These are phyloP conservation scores for Amesomyces nigricolor DNA, from an alignment of 2,329 filamentous ascomycete species.

Conservation along the genomic window DNA sequence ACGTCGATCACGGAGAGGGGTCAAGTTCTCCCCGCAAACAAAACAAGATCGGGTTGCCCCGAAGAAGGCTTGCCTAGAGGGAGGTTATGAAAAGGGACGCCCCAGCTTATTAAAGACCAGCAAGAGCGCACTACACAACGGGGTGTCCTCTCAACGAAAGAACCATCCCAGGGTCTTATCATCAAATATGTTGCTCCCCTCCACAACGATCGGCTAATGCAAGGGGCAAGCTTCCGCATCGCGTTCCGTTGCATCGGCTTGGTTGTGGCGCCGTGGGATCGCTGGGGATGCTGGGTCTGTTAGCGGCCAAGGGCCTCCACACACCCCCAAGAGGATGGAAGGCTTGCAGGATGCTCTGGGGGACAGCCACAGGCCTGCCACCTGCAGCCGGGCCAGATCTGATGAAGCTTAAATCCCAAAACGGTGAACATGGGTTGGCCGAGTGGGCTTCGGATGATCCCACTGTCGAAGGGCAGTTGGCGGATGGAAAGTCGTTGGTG, in stretches of 20 bases:
- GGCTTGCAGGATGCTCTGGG: not conserved
- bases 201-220: conserved; percentile 21
- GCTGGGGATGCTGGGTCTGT: not conserved
- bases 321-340: not conserved
- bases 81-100: too few relatives aligned
- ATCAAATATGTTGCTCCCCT: not conserved
- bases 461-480: too few relatives aligned
- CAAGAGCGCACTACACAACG: too few relatives aligned
- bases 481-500: too few relatives aligned
- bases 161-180: too few relatives aligned
- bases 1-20: conserved; percentile 2
- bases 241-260: conserved; percentile 4
- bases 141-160: too few relatives aligned
- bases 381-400: not conserved
- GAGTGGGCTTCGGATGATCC: too few relatives aligned
- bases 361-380: not conserved
- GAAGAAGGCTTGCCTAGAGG: too few relatives aligned
- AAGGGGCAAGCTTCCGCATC: conserved; percentile 11
- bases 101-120: too few relatives aligned
- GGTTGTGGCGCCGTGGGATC: not conserved
- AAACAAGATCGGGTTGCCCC: not conserved
- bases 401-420: too few relatives aligned
- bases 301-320: not conserved
- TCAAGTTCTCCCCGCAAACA: not conserved
- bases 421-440: too few relatives aligned